Base-by-base conservation (phyloP, 2,329 filamentous ascomycete species). In the Calonectria naviculata region DNA sequence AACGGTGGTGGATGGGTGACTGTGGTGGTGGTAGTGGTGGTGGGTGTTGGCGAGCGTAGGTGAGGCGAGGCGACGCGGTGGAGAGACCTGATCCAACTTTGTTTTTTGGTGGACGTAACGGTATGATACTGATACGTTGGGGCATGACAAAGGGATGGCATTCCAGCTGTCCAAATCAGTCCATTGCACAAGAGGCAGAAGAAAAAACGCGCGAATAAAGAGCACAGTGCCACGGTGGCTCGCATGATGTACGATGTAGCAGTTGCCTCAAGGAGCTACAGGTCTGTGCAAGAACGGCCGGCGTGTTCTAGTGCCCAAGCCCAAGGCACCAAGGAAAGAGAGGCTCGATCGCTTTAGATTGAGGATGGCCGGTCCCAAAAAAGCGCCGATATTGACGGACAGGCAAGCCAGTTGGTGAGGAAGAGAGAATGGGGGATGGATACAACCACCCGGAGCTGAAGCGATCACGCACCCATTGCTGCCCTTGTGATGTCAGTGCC, bases 41-140 rank as follows among this genome's bases (percentile, higher is more conserved):
- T 71, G 73, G 75, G 70, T 68, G 68, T 69, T 49, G 24, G n/a
- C 61, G 56, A 65, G 65, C 34, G 70, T 58, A n/a, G n/a, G 64
- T 52, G 42, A 56, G 36, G 62, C 46, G 26, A 62, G 28, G 69
- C 38, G 56, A 38, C 31, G 44, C 65, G 52, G 68, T 73, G 68
- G 68, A 71, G 56, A 65, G 56, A 60, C 60, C 29, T 58, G 58
- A 62, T 65, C 58, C 42, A 70, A 71, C 70, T 54, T 70, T 62
- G 60, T 65, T 67, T 61, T 61, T 34, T 60, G 52, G 44, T 36
- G 58, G 44, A 56, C 36, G 66, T 46, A 44, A 44, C 56, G 46
- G 34, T 62, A 12, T 29, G 28, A n/a, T 15, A 21, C 31, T 58
- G 52, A 58, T 38, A 58, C 52, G 21, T 34, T 58, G 47, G 38